A percentile compares a stretch with the other conserved stretches of the same genome.
Conservation (phyloP, 2,329 filamentous ascomycete genomes). For the Microsporum ferrugineum region DNA sequence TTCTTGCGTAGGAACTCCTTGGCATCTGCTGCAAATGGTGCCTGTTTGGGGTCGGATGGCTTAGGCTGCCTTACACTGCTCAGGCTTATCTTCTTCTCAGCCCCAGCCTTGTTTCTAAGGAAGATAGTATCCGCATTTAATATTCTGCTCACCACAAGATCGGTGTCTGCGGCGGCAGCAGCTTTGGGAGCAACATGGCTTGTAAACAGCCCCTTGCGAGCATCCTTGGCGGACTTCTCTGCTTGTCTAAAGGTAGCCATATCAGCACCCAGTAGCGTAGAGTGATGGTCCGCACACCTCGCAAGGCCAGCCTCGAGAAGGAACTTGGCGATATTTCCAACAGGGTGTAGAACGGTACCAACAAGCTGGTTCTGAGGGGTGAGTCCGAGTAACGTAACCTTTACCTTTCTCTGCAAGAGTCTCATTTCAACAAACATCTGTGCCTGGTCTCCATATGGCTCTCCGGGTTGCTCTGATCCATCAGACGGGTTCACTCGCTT, state of each 20-base stretch:
- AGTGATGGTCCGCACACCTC: slow-evolving; percentile 90
- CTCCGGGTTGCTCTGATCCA: slow-evolving; percentile 68
- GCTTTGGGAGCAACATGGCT: slow-evolving; percentile 60
- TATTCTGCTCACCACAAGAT: slow-evolving; percentile 75
- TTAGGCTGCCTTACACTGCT: slow-evolving; percentile 94
- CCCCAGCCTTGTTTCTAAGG: slow-evolving; percentile 70
- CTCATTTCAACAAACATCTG: slow-evolving; percentile 76
- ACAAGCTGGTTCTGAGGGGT: slow-evolving; percentile 90
- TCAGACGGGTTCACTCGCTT: slow-evolving; percentile 70
- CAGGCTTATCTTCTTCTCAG: slow-evolving; percentile 79
- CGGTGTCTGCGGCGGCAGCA: slow-evolving; percentile 52
- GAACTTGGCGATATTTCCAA: slow-evolving; percentile 86
- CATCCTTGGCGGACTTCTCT: slow-evolving; percentile 71
- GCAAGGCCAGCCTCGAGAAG: slow-evolving; percentile 81
- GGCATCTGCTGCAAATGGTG: slow-evolving; percentile 80
- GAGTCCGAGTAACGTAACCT: slow-evolving; percentile 70
- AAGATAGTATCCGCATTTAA: slow-evolving; percentile 82
- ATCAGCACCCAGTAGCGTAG: slow-evolving; percentile 74
- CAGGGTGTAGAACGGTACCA: slow-evolving; percentile 73
- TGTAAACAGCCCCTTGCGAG: slow-evolving; percentile 69
- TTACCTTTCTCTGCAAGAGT: slow-evolving; percentile 73
- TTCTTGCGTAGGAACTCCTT: slow-evolving; percentile 94
- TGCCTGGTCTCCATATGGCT: slow-evolving; percentile 83
- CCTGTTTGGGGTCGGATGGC: slow-evolving; percentile 70
- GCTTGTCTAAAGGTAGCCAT: slow-evolving; percentile 79